Conservation (phyloP, 495 filamentous ascomycete species). For the Penicillium cinerascens region DNA sequence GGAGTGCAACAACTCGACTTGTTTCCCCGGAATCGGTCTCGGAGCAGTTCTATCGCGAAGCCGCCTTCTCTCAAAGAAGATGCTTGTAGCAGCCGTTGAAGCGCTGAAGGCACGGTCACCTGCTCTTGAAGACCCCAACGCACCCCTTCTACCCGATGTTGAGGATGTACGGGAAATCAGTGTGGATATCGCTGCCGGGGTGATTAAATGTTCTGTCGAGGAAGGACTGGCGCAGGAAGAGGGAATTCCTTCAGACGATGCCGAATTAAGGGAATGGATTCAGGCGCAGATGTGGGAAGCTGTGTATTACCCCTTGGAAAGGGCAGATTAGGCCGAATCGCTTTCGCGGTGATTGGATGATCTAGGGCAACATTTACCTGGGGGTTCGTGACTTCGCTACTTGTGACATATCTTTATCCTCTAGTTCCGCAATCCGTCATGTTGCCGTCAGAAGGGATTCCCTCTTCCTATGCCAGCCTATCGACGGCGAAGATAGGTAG, state of each 20-base stretch:
- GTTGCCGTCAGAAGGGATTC: no score
- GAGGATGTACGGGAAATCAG: conserved; percentile 70
- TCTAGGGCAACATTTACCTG: no score
- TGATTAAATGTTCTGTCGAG: conserved; percentile 67
- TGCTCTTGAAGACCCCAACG: conserved; percentile 54
- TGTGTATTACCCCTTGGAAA: conserved; percentile 59
- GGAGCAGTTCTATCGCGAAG: conserved; percentile 68
- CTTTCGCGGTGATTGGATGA: background rate
- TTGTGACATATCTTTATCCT: no score
- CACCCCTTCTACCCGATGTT: conserved; percentile 72
- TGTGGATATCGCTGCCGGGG: conserved; percentile 71
- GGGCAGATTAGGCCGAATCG: background rate
- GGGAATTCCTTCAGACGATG: conserved; percentile 42
- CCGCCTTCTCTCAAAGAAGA: conserved; percentile 63
- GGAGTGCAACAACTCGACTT: conserved; percentile 89
- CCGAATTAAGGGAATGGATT: conserved; percentile 74
- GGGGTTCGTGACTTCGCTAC: background rate
- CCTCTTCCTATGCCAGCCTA: no score
- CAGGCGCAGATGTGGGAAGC: conserved; percentile 89
- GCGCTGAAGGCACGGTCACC: conserved; percentile 69
- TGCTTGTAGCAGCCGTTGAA: conserved; percentile 77
- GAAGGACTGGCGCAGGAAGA: conserved; percentile 61
- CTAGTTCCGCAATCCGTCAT: no score
- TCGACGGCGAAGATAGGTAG: no score
- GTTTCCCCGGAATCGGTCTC: conserved; percentile 82